phyloP scores from a whole-genome alignment of 2,329 filamentous ascomycete genomes.

The Paecilomyces sp. region DNA sequence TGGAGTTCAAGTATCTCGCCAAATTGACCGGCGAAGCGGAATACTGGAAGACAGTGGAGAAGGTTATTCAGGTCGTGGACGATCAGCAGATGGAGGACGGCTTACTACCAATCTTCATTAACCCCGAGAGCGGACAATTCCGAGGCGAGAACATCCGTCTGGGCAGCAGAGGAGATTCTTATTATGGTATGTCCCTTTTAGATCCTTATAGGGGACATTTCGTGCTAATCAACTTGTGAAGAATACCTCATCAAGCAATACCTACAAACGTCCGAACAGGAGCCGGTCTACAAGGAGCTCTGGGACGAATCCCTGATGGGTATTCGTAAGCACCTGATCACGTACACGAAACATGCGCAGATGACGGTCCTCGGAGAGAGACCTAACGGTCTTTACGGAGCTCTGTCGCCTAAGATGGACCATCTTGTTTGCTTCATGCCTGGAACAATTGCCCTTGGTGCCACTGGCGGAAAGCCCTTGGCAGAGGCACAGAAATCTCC shows the following conservation, averaged over 20 bases:
- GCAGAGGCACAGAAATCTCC: conserved; percentile 64
- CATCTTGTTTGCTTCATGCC: conserved; percentile 97
- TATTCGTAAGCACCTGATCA: conserved; percentile 84
- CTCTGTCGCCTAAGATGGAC: conserved; percentile 86
- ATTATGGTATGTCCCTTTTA: conserved; percentile 56
- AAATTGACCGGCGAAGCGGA: conserved; percentile 87
- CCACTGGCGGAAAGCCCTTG: conserved; percentile 70
- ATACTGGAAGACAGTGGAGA: conserved; percentile 89
- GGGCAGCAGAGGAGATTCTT: conserved; percentile 90
- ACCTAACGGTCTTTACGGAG: conserved; percentile 60
- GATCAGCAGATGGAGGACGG: conserved; percentile 72
- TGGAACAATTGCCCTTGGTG: conserved; percentile 84
- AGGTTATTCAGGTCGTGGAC: conserved; percentile 85
- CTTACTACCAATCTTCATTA: conserved; percentile 85
- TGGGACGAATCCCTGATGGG: conserved; percentile 82
- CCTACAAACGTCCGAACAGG: conserved; percentile 80
- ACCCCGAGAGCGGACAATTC: conserved; percentile 71
- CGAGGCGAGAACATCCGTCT: conserved; percentile 79
- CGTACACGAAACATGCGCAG: conserved; percentile 71
- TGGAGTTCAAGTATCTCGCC: conserved; percentile 95
- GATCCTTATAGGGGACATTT: neutral
- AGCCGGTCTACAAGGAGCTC: conserved; percentile 81
- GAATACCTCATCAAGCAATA: conserved; percentile 99
- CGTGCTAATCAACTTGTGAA: conserved; percentile 13
- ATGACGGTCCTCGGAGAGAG: conserved; percentile 89